A percentile compares a stretch with the other conserved stretches of the same genome.
Evolutionary conservation across 305 asterid species (phyloP).

Genomic region (Withania somnifera): DNA sequence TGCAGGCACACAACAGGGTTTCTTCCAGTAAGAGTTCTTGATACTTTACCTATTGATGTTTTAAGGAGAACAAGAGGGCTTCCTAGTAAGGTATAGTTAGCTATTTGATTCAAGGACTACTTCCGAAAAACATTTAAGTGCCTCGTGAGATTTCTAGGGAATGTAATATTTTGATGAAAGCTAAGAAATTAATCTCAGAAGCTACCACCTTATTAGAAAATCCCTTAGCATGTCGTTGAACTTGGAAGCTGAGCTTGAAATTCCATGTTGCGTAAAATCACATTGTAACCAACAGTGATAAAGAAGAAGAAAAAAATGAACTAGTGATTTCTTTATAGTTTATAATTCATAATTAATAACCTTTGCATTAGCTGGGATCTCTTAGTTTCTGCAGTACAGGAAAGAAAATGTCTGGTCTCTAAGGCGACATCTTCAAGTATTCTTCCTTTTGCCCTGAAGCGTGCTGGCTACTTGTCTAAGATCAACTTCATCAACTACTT

Average conservation of each 20-base stretch:
- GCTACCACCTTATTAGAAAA: background rate
- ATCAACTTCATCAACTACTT: background rate
- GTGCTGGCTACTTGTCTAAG: background rate
- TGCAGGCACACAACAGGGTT: constrained; percentile 72
- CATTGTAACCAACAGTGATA: background rate
- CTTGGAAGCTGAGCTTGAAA: background rate
- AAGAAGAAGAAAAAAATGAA: too few species aligned
- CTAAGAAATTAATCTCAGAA: background rate
- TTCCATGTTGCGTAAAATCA: background rate
- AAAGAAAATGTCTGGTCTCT: background rate
- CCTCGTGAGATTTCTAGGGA: background rate
- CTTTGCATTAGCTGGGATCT: background rate
- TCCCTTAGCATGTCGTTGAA: background rate
- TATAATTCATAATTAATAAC: too few species aligned
- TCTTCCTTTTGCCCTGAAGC: background rate
- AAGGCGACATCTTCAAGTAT: background rate
- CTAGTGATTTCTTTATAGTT: background rate
- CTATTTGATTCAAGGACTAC: background rate
- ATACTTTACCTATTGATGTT: constrained; percentile 35
- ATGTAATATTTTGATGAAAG: background rate
- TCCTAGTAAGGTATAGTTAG: constrained; percentile 49
- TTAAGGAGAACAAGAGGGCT: constrained; percentile 57
- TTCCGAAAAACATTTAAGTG: background rate
- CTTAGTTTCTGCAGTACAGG: background rate
- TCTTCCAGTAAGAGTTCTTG: constrained; percentile 70